Conservation (phyloP, 1,284 basidiomycete species). For the Xanthoconium separans region DNA sequence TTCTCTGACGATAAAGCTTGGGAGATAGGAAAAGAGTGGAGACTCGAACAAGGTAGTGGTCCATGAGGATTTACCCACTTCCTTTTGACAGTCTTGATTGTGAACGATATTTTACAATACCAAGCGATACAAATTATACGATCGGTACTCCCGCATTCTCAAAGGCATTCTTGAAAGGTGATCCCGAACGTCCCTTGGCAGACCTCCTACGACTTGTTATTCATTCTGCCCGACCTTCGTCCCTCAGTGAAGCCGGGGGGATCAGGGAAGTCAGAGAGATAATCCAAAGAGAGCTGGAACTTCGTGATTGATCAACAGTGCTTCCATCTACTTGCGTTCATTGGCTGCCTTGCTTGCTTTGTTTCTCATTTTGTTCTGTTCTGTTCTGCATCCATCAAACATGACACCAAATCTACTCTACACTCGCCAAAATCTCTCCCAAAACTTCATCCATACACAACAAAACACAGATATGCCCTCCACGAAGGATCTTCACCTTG, state of each 20-base stretch:
- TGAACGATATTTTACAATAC: neutral
- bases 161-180: constrained; percentile 34
- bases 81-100: neutral
- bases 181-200: no score
- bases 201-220: no score
- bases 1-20: constrained; percentile 32
- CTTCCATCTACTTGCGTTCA: constrained; percentile 24
- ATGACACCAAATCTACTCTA: constrained; percentile 10
- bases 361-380: no score
- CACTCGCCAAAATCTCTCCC: constrained; percentile 38
- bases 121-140: constrained; percentile 39
- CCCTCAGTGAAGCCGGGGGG: constrained; percentile 54
- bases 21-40: constrained; percentile 31
- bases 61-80: constrained; percentile 1
- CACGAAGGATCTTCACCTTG: constrained; percentile 38
- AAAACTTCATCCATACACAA: constrained; percentile 46
- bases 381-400: no score
- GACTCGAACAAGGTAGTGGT: constrained; percentile 11
- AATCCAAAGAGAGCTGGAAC: no score
- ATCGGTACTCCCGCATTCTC: constrained; percentile 50
- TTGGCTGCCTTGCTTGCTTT: constrained; percentile 20
- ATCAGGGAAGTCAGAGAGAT: constrained; percentile 61
- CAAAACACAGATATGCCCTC: constrained; percentile 45
- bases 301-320: no score
- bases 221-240: no score